These are phyloP conservation scores for Dioszegia hungarica DNA, from an alignment of 768 basidiomycete genomes.

Conservation along the genomic window DNA sequence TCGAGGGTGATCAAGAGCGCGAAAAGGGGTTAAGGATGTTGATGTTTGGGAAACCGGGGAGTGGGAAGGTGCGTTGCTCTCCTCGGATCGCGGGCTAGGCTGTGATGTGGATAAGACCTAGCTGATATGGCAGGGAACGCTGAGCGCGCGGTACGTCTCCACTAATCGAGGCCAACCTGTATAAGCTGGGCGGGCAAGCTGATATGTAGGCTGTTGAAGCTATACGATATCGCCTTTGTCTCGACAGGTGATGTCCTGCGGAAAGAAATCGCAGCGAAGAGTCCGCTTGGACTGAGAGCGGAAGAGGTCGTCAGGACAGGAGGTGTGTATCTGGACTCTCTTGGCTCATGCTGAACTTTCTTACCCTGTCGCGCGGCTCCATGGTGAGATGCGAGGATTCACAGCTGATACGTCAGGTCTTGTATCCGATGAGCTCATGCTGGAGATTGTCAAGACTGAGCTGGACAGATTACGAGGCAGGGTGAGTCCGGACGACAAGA, in stretches of 20 bases:
- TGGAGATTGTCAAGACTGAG: slow-evolving; percentile 45
- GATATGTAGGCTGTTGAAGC: slow-evolving; percentile 41
- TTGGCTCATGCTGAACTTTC: no score
- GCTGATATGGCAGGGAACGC: slow-evolving; percentile 30
- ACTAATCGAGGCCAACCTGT: not conserved
- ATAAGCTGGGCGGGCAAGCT: not conserved
- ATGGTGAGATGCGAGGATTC: no score
- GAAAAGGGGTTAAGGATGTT: slow-evolving; percentile 43
- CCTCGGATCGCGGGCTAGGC: not conserved
- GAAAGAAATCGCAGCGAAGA: slow-evolving; percentile 45
- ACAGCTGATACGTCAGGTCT: slow-evolving; percentile 27
- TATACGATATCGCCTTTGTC: slow-evolving; percentile 49
- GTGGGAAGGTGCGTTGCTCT: slow-evolving; percentile 32
- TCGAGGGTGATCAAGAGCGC: slow-evolving; percentile 31
- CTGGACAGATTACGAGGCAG: slow-evolving; percentile 45
- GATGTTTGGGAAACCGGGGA: slow-evolving; percentile 50
- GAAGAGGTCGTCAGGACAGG: slow-evolving; percentile 46
- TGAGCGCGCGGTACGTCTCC: slow-evolving; percentile 35
- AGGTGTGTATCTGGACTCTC: slow-evolving; percentile 30
- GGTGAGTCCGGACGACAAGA: slow-evolving; percentile 18
- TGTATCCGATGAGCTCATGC: slow-evolving; percentile 48
- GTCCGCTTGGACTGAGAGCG: slow-evolving; percentile 42
- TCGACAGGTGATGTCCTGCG: slow-evolving; percentile 49
- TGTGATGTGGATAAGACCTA: not conserved
- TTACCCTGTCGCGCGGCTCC: no score